Evolutionary conservation across 306 rosid genomes (phyloP), one percentile per base, ranked within the genome.

Genomic region (Comarum palustre): DNA sequence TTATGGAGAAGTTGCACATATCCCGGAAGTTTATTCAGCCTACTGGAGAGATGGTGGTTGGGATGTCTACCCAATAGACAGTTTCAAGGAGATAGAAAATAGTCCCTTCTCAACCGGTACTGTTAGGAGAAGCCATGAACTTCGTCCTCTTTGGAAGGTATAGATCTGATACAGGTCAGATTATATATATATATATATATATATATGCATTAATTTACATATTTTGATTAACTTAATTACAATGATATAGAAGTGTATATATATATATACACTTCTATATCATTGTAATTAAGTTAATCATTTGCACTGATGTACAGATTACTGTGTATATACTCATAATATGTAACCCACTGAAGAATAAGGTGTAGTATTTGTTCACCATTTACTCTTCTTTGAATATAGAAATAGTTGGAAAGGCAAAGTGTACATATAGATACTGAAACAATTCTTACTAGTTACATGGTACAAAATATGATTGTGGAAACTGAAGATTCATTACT

Each of bases 41-140:
- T 85, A 80, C 59, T 90, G 90, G 92, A 82, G 82, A 71, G 90
- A 86, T 51, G 92, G 80, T 29, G 92, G 85, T 24, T 90, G 92
- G 96, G 90, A 87, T 73, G 85, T 87, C 32, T 73, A 75, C 68
- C 46, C 87, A 43, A 25, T 87, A 22, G 84, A 79, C 34, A 58
- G 75, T 64, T 80, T 80, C 42, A 32, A 31, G 60, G 76, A 69
- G 67, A 32, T 52, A 24, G 63, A 74, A 13, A 68, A 24, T 36
- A 29, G 60, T 19, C 61, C 72, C 8, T 68, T 42, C 46, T 32
- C 71, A 19, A 17, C 76, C 4, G 64, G 75, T 3, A 52, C 9
- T 24, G 76, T 50, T 10, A 41, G 10, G 27, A 69, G 72, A 68
- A 48, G 81, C 32, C 81, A 62, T 71, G 65, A 9, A 9, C 72